These are phyloP conservation scores for Cetradonia linearis DNA, from an alignment of 495 filamentous ascomycete species.

Conservation along the genomic window DNA sequence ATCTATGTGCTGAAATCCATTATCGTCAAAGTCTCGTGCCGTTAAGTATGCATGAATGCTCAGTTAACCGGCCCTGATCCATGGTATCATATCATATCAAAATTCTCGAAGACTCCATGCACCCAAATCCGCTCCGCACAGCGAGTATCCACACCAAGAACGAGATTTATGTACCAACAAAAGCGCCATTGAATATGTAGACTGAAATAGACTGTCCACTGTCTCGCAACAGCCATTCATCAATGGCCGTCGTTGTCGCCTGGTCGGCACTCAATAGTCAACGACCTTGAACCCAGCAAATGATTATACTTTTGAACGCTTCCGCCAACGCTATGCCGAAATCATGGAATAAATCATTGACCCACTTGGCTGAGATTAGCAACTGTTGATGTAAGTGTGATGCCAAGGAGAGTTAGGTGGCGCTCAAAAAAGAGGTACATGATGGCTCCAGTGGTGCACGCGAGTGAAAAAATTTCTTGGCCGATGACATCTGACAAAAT, in stretches of 20 bases:
- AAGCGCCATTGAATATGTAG: background rate
- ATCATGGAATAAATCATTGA: background rate
- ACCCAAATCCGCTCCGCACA: background rate
- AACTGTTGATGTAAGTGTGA: background rate
- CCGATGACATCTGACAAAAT: background rate
- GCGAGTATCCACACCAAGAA: slow-evolving; percentile 1
- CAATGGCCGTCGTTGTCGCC: background rate
- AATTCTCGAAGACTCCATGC: slow-evolving; percentile 2
- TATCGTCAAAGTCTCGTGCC: background rate
- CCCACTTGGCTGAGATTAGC: background rate
- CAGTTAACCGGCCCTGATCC: background rate
- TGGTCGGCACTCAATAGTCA: background rate
- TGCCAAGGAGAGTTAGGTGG: background rate
- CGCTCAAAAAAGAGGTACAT: background rate
- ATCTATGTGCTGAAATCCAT: background rate
- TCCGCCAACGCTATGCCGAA: slow-evolving; percentile 16
- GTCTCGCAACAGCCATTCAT: background rate
- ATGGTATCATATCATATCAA: slow-evolving; percentile 2
- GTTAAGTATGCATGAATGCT: background rate
- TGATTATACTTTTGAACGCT: slow-evolving; percentile 1
- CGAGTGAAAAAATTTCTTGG: background rate
- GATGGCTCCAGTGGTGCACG: background rate
- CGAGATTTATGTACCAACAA: slow-evolving; percentile 7
- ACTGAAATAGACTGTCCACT: background rate
- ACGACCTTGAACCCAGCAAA: background rate